Evolutionary conservation across 345 rosid species (phyloP), one percentile per base, ranked within the genome.

Genomic region (Hevea brasiliensis): DNA sequence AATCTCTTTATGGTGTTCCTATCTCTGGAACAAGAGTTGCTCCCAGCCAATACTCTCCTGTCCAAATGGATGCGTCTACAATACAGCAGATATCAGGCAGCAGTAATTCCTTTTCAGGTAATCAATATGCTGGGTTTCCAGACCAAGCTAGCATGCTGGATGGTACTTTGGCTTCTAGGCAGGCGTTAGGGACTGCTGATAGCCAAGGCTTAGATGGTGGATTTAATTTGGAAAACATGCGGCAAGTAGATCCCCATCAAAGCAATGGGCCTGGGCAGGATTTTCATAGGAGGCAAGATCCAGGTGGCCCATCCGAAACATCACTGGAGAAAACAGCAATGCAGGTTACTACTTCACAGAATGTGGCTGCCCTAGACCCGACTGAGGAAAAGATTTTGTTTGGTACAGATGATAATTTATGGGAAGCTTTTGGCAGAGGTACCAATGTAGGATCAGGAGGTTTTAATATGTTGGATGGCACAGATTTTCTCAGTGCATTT

Each of bases 381-480:
- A 82, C 90, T 9, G 99, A 95, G 80, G 96, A 89, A 79, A 91
- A 81, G 83, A 87, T 95, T 80, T 82, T 95, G 84, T 92, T 85
- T 83, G 94, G 96, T 76, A 83, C 90, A n/a, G 98, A 89, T 85
- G 97, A 91, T 66, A 89, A 71, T 83, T 68, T 86, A 62, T 95
- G 96, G 99, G 92, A 89, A 65, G 83, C 93, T 50, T 92, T 87
- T 86, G 90, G 97, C 64, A 84, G 66, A 77, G 77, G 84, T 71
- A 40, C 75, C 60, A 83, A 76, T 71, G 64, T 79, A 78, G 86
- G 78, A 66, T 64, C 90, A 54, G 80, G 85, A 72, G 85, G 90
- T 58, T 81, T 78, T 63, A 80, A 74, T 67, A 69, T 81, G 61
- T 61, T 85, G 50, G 92, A 82, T 74, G 74, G 70, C 71, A 45